Evolutionary conservation across 2,329 filamentous ascomycete species (phyloP).

Genomic region (Scytalidium lignicola): DNA sequence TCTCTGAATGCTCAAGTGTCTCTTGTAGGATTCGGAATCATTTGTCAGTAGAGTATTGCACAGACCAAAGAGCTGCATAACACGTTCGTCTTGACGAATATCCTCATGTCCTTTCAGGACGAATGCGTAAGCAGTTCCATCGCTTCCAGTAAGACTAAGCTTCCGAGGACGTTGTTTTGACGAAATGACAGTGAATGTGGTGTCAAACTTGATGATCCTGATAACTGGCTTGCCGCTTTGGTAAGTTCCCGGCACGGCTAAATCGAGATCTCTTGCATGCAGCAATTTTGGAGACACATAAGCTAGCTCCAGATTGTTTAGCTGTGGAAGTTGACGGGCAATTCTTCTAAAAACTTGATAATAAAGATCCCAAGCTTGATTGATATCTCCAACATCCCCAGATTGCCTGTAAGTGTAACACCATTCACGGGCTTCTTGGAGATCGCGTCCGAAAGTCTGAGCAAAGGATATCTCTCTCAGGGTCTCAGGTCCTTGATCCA

Average conservation of each 20-base stretch:
- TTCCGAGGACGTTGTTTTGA: slow-evolving; percentile 95
- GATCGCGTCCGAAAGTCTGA: slow-evolving; percentile 91
- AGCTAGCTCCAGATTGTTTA: slow-evolving; percentile 87
- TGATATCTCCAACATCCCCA: slow-evolving; percentile 88
- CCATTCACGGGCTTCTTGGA: slow-evolving; percentile 93
- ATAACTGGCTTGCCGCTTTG: slow-evolving; percentile 72
- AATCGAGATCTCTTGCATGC: slow-evolving; percentile 75
- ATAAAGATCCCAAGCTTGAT: slow-evolving; percentile 98
- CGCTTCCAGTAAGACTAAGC: slow-evolving; percentile 80
- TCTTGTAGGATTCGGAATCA: slow-evolving; percentile 94
- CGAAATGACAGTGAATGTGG: slow-evolving; percentile 85
- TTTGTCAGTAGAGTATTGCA: slow-evolving; percentile 93
- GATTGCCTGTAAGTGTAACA: slow-evolving; percentile 87
- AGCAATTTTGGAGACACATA: slow-evolving; percentile 96
- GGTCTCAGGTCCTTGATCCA: slow-evolving; percentile 88
- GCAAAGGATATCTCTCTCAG: slow-evolving; percentile 94
- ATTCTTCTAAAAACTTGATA: slow-evolving; percentile 98
- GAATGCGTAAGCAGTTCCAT: slow-evolving; percentile 84
- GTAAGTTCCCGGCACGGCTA: slow-evolving; percentile 96
- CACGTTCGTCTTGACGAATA: slow-evolving; percentile 96
- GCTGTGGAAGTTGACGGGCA: slow-evolving; percentile 83
- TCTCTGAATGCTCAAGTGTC: slow-evolving; percentile 91
- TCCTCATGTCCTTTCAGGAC: slow-evolving; percentile 98
- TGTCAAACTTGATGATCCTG: slow-evolving; percentile 83
- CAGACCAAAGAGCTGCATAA: slow-evolving; percentile 98